Base-by-base conservation (phyloP, 2,329 filamentous ascomycete species). In the Aspergillus floridensis region DNA sequence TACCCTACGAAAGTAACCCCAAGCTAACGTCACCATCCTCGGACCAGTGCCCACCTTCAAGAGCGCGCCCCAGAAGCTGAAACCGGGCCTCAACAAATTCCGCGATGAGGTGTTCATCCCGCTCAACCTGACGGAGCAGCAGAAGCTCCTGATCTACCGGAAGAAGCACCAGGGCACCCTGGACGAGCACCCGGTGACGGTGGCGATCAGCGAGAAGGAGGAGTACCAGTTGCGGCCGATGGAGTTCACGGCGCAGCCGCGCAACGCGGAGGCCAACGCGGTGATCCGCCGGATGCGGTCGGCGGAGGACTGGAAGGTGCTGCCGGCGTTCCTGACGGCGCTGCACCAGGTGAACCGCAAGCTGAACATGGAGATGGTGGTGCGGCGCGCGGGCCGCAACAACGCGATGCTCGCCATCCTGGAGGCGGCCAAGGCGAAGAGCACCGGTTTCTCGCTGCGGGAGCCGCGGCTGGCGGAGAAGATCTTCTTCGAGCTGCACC, bases 21-120 rank as follows among this genome's bases (percentile, higher is more conserved):
- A 16, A 47, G n/a, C 3, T 19, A n/a, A 44, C 12, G n/a, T 56
- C 47, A 12, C n/a, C n/a, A 5, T 38, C 11, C 21, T 1, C 46
- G 57, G 56, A 76, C 71, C 67, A 35, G 70, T 80, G 44, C 78
- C 78, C 11, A 69, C 67, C 5, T 80, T 80, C 65, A 70, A 72
- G 14, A 76, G 76, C 52, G 70, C 72, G 16, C 77, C 76, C 29
- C 63, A 73, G 52, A 74, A 79, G 65, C 69, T 80, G 58, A 73
- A 79, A 63, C 63, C 73, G 48, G 68, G 75, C 52, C 72, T 81
- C 32, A 64, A 70, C 29, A 70, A 69, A 59, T 79, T 77, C 67
- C 77, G 78, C 63, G 66, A 79, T 61, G 72, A 76, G 46, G 69
- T 80, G 53, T 80, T 81, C 66, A 75, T 79, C 32, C 79, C 78